A percentile compares a stretch with the other conserved stretches of the same genome.
phyloP scores from a whole-genome alignment of 2,329 filamentous ascomycete species.

The Colletotrichum tabaci region DNA sequence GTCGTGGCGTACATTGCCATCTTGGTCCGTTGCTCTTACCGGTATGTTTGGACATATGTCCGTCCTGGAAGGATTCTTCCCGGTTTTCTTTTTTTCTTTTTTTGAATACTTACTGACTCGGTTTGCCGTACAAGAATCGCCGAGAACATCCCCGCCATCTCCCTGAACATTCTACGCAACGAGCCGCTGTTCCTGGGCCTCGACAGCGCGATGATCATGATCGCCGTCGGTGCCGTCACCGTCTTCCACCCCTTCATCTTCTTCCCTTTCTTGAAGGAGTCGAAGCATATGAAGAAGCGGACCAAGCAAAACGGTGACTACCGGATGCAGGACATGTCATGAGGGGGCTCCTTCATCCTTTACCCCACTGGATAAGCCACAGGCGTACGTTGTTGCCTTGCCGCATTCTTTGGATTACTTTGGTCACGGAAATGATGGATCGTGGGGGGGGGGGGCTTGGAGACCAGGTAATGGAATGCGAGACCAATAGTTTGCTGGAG shows the following conservation, averaged over 20 bases:
- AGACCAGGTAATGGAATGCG: too few relatives aligned
- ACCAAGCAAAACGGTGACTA: neutral
- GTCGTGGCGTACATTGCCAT: conserved; percentile 35
- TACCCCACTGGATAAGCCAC: too few relatives aligned
- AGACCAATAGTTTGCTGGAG: too few relatives aligned
- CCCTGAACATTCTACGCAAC: conserved; percentile 41
- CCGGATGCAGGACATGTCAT: neutral
- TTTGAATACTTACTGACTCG: neutral
- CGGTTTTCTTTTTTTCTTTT: too few relatives aligned
- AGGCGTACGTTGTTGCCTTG: too few relatives aligned
- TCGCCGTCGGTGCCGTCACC: conserved; percentile 31
- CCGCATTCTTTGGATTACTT: too few relatives aligned
- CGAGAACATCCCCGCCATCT: conserved; percentile 2
- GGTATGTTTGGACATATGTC: conserved; percentile 3
- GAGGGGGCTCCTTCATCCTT: neutral
- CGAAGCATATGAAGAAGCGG: neutral
- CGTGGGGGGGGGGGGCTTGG: too few relatives aligned
- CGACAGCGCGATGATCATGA: conserved; percentile 41
- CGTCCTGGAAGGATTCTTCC: too few relatives aligned
- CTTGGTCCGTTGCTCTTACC: conserved; percentile 41
- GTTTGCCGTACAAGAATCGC: neutral
- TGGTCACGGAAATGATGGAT: too few relatives aligned
- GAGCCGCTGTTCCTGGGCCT: conserved; percentile 42
- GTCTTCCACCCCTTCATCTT: conserved; percentile 37
- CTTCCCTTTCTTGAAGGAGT: conserved; percentile 35